Base-by-base conservation (phyloP, 2,329 filamentous ascomycete species). In the Grosmannia huntii region DNA sequence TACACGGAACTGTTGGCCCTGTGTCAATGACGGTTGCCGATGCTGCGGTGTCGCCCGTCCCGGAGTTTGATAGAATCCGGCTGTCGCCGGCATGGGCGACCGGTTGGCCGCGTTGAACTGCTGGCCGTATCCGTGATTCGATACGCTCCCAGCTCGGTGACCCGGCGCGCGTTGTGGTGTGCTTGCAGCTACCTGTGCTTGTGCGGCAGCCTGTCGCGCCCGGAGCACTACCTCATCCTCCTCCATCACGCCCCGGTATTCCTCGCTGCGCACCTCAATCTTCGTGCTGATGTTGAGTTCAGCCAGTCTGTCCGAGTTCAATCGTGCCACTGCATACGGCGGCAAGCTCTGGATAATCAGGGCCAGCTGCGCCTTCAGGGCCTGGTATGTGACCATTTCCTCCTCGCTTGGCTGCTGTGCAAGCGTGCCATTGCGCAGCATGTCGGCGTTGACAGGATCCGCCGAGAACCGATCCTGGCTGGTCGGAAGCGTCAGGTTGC, bases 291-390 rank as follows among this genome's bases (percentile, higher is more conserved):
- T 86, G 62, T 89, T 85, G 53, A 96, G 75, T 59, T 90, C 87
- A 33, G 85, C 86, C n/a, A 95, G 73, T 68, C 90, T 87, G 67
- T 95, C 87, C 11, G 90, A 90, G 65, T 95, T 86, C 61, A 96
- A 75, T 66, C 94, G 92, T 6, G 90, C 85, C 27, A 96, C 87
- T 1, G 87, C 88, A 67, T 90, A 94, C 1, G 90, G 90, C 1
- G 90, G 90, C 12, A 96, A 73, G 46, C 80, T 83, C 63, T 86
- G 79, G 60, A 95, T 80, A 62, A 95, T 82, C 33, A 90, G 74
- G 0, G 82, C 76, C 23, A 96, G 75, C 67, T 91, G 89, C 4
- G 84, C 80, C 67, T 87, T 90, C 56, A 96, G 76, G 28, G 85
- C 79, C 62, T 89, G 79, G 68, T 95, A 95, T 0, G 79, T 81